Evolutionary conservation across 73 alveolate genomes (phyloP).

Genomic region (Paramecium biaurelia): DNA sequence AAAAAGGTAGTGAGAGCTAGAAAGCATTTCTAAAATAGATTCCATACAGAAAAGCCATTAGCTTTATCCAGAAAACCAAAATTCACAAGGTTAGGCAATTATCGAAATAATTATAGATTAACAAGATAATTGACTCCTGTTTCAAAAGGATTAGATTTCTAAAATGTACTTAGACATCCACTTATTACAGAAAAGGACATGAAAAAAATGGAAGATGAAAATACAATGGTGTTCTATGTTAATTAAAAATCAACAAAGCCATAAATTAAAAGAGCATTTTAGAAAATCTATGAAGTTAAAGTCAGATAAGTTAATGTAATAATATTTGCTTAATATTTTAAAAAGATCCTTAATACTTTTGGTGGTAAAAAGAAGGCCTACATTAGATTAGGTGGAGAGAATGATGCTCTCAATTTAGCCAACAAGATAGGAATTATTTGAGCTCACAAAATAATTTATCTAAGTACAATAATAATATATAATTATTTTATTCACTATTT

Average conservation of each 20-base stretch:
- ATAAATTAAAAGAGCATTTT: conserved; percentile 79
- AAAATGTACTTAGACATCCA: conserved; percentile 78
- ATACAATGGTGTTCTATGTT: conserved; percentile 84
- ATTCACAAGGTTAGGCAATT: conserved; percentile 9
- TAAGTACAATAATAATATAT: not conserved
- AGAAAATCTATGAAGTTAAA: conserved; percentile 72
- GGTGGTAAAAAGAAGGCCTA: conserved; percentile 87
- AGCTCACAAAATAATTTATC: conserved; percentile 19
- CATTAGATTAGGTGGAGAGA: conserved; percentile 74
- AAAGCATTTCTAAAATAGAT: conserved; percentile 28
- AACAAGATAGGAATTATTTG: conserved; percentile 84
- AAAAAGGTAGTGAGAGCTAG: conserved; percentile 3
- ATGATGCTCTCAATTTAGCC: conserved; percentile 83
- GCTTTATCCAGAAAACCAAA: conserved; percentile 32
- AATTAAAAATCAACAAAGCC: conserved; percentile 79
- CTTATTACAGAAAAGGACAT: conserved; percentile 81
- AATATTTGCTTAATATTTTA: conserved; percentile 40
- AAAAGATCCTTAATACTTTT: conserved; percentile 63
- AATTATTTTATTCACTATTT: not conserved
- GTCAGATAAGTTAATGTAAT: conserved; percentile 74
- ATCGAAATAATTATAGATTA: not conserved
- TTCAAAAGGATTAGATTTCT: conserved; percentile 64
- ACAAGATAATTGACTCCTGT: conserved; percentile 23
- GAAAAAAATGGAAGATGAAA: conserved; percentile 85
- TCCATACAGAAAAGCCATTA: conserved; percentile 34